Percentiles rank a stretch among this genome's conserved stretches.
phyloP scores from a whole-genome alignment of 106 monocot species.

The Xerophyta viscosa region DNA sequence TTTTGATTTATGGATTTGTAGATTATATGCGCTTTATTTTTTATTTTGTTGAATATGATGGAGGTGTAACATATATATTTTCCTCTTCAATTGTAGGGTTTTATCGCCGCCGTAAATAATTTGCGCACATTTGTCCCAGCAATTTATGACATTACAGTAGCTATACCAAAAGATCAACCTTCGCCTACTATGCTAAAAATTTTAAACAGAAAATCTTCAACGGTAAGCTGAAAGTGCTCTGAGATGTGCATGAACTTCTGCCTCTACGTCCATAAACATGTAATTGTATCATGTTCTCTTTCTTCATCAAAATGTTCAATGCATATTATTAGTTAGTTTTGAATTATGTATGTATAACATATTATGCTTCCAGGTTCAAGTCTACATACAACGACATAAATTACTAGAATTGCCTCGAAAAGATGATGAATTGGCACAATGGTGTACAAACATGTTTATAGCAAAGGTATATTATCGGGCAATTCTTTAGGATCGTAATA shows the following conservation, averaged over 20 bases:
- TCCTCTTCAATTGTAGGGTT: too few species aligned
- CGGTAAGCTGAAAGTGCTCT: slow-evolving; percentile 30
- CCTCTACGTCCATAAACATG: too few species aligned
- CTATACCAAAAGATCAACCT: slow-evolving; percentile 2
- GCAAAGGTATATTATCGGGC: neutral
- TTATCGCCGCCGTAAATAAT: slow-evolving; percentile 34
- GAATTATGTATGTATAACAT: too few species aligned
- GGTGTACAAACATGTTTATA: slow-evolving; percentile 36
- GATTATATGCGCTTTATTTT: too few species aligned
- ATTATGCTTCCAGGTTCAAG: slow-evolving; percentile 47
- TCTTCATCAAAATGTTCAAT: too few species aligned
- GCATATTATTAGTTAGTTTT: too few species aligned
- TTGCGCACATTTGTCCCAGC: slow-evolving; percentile 26
- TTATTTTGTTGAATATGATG: too few species aligned
- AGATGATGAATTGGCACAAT: slow-evolving; percentile 38
- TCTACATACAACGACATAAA: slow-evolving; percentile 59
- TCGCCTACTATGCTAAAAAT: slow-evolving; percentile 41
- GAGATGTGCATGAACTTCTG: too few species aligned
- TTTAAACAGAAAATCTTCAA: slow-evolving; percentile 70
- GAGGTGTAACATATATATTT: too few species aligned
- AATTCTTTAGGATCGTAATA: too few species aligned
- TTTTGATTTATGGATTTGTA: too few species aligned
- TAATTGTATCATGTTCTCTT: neutral
- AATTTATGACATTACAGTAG: slow-evolving; percentile 51
- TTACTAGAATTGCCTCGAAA: slow-evolving; percentile 72